Evolutionary conservation across 2,329 filamentous ascomycete genomes (phyloP).

Genomic region (Epichloe scottii): DNA sequence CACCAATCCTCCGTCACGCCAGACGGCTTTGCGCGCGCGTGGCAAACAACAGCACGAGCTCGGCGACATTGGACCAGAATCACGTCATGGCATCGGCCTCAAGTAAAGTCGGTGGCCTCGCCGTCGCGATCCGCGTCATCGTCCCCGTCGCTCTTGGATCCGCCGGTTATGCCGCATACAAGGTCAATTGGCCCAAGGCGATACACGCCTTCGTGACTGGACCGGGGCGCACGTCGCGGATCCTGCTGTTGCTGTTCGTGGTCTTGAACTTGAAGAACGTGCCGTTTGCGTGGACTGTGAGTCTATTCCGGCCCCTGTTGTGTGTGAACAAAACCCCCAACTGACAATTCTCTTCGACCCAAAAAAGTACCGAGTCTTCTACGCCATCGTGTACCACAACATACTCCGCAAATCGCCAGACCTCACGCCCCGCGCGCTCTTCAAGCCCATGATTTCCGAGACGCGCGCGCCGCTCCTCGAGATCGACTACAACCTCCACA

Average conservation of each 20-base stretch:
- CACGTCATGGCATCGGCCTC: constrained; percentile 19
- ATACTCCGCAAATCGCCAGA: constrained; percentile 34
- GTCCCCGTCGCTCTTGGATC: constrained; percentile 29
- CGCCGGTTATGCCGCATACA: constrained; percentile 34
- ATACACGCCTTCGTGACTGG: constrained; percentile 37
- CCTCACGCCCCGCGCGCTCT: constrained; percentile 52
- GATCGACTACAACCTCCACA: constrained; percentile 79
- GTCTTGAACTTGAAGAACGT: constrained; percentile 61
- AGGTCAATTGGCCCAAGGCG: constrained; percentile 28
- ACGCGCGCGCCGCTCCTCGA: constrained; percentile 60
- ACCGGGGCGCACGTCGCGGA: constrained; percentile 39
- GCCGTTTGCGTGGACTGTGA: constrained; percentile 64
- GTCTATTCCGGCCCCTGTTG: constrained; percentile 13
- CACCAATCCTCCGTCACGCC: background rate
- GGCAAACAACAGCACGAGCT: background rate
- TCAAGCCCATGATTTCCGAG: constrained; percentile 55
- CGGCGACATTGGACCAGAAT: background rate
- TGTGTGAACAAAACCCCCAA: background rate
- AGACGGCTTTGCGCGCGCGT: background rate
- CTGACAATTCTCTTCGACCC: background rate
- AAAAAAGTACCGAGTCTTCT: constrained; percentile 43
- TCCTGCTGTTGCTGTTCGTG: constrained; percentile 41
- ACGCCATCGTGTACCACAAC: constrained; percentile 42
- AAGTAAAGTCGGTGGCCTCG: constrained; percentile 20
- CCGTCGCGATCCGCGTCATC: constrained; percentile 26